These are phyloP conservation scores for Umbellularia californica DNA, from an alignment of 164 flowering plant genomes.

Conservation along the genomic window DNA sequence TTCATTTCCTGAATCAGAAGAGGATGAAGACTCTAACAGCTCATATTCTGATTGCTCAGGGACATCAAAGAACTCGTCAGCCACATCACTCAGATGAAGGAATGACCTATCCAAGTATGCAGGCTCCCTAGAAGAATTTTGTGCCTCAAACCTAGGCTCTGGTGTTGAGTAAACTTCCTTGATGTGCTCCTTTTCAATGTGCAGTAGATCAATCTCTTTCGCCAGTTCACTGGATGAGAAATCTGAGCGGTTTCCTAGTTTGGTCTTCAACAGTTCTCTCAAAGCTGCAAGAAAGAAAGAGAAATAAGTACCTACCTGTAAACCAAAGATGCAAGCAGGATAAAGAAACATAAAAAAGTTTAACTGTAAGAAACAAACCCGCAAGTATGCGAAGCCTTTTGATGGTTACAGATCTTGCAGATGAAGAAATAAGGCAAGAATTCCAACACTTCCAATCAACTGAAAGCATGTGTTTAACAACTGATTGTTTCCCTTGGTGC, in stretches of 20 bases:
- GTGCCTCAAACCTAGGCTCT: slow-evolving; percentile 15
- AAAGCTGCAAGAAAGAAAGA: slow-evolving; percentile 49
- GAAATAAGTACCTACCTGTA: not conserved
- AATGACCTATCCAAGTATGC: slow-evolving; percentile 33
- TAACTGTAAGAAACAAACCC: slow-evolving; percentile 34
- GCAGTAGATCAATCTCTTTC: slow-evolving; percentile 27
- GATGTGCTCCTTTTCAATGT: slow-evolving; percentile 27
- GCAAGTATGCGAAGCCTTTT: slow-evolving; percentile 77
- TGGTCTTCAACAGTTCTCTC: slow-evolving; percentile 67
- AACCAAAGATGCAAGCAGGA: too few species aligned
- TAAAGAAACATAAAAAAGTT: not conserved
- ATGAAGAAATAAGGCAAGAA: slow-evolving; percentile 45
- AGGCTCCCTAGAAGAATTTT: slow-evolving; percentile 16
- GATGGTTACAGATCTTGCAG: slow-evolving; percentile 60
- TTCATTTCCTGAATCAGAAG: slow-evolving; percentile 30
- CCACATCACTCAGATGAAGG: slow-evolving; percentile 37
- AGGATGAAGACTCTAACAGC: slow-evolving; percentile 35
- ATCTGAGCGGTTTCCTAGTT: slow-evolving; percentile 38
- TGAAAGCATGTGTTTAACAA: slow-evolving; percentile 92
- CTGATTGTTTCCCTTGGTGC: slow-evolving; percentile 61
- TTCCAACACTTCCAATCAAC: slow-evolving; percentile 92
- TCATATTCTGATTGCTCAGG: slow-evolving; percentile 50
- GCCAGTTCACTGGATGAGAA: slow-evolving; percentile 37
- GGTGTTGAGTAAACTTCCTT: slow-evolving; percentile 22
- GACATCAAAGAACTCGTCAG: slow-evolving; percentile 70